Evolutionary conservation across 805 yeast species (phyloP).

Genomic region (Zygoascus bituminiphila): DNA sequence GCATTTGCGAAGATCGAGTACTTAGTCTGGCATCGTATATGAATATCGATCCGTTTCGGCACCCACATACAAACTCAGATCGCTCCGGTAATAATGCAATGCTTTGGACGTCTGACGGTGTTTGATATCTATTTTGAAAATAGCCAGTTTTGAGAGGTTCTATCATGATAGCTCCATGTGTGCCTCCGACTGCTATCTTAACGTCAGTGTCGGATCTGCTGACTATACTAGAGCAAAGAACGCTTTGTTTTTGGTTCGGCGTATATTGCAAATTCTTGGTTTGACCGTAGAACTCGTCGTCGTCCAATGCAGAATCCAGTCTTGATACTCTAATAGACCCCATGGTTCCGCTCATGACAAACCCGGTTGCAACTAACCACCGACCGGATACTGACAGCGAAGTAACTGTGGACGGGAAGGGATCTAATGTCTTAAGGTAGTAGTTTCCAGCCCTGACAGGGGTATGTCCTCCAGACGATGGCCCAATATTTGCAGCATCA

Average conservation of each 20-base stretch:
- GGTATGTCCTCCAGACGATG: neutral
- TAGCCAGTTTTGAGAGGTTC: conserved; percentile 9
- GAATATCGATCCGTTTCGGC: conserved; percentile 13
- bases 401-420: neutral
- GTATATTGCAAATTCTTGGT: neutral
- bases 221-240: neutral
- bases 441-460: neutral
- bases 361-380: neutral
- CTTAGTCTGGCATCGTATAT: conserved; percentile 12
- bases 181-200: conserved; percentile 7
- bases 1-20: conserved; percentile 2
- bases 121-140: conserved; percentile 4
- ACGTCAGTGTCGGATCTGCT: neutral
- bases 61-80: conserved; percentile 13
- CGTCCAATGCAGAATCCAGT: neutral
- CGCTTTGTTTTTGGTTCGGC: neutral
- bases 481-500: neutral
- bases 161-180: conserved; percentile 1
- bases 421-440: neutral
- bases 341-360: neutral
- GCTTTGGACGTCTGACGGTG: conserved; percentile 10
- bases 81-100: conserved; percentile 1
- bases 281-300: neutral
- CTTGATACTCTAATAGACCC: neutral
- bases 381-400: neutral